Conservation (phyloP, 192 early-diverging fungal genomes). For the Dissophora globulifera region DNA sequence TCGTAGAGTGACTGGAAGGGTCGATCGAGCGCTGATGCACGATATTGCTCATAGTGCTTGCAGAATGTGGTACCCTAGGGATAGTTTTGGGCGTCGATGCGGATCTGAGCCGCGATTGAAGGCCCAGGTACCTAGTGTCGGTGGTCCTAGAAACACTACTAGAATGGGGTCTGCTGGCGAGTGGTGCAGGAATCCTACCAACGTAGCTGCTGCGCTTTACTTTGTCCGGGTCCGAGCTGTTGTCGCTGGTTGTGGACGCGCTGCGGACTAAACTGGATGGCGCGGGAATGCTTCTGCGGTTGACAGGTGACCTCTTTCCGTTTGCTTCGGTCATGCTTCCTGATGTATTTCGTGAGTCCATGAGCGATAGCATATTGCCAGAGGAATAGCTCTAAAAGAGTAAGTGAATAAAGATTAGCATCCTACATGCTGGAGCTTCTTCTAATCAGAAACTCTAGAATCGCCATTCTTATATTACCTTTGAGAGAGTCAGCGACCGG, state of each 20-base stretch:
- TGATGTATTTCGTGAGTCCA: neutral
- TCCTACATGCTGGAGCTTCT: too few species aligned
- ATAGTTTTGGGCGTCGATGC: neutral
- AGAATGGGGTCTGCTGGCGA: too few species aligned
- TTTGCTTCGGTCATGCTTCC: slow-evolving; percentile 8
- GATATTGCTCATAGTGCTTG: neutral
- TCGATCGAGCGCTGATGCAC: slow-evolving; percentile 4
- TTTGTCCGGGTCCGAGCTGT: slow-evolving; percentile 41
- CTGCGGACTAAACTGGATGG: slow-evolving; percentile 1
- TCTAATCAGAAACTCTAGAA: too few species aligned
- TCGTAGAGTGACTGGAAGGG: neutral
- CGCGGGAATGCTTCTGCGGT: slow-evolving; percentile 15
- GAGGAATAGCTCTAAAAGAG: slow-evolving; percentile 9
- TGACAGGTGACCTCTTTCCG: slow-evolving; percentile 3
- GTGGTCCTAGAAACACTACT: too few species aligned
- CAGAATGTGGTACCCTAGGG: neutral
- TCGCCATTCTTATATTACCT: too few species aligned
- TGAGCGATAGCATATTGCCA: neutral
- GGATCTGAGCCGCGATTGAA: neutral
- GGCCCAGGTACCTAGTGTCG: neutral
- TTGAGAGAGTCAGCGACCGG: neutral
- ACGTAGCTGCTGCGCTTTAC: slow-evolving; percentile 1
- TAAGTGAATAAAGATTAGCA: neutral
- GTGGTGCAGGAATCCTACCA: slow-evolving; percentile 13
- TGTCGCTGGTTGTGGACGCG: slow-evolving; percentile 34